Percentiles rank a stretch among this genome's conserved stretches.
phyloP scores from a whole-genome alignment of 768 basidiomycete genomes.

The Tephrocybe sp. region DNA sequence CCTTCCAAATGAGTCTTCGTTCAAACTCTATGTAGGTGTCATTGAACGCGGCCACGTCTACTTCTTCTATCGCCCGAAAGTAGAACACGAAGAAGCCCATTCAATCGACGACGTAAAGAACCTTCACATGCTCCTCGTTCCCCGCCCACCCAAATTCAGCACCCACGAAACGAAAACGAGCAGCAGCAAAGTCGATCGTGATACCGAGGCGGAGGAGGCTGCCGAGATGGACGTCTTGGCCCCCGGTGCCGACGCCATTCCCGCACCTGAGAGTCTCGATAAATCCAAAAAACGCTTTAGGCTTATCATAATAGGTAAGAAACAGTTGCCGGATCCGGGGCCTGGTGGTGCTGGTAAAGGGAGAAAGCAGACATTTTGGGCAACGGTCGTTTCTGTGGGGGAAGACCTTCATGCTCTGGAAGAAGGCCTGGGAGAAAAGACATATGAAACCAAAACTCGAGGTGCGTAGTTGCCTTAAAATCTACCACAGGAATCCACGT shows the following conservation, averaged over 20 bases:
- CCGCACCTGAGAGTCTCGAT: conserved; percentile 31
- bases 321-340: conserved; percentile 50
- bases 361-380: conserved; percentile 53
- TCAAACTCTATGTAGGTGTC: conserved; percentile 31
- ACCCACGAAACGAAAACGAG: conserved; percentile 5
- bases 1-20: background rate
- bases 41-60: conserved; percentile 62
- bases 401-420: conserved; percentile 48
- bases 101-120: conserved; percentile 56
- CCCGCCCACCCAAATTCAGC: conserved; percentile 46
- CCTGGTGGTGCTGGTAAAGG: conserved; percentile 23
- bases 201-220: conserved; percentile 23
- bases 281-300: conserved; percentile 44
- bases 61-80: conserved; percentile 62
- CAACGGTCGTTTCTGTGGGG: conserved; percentile 44
- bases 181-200: conserved; percentile 12
- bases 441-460: conserved; percentile 61
- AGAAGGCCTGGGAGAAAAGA: conserved; percentile 44
- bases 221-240: conserved; percentile 40
- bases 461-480: conserved; percentile 27
- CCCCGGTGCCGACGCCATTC: conserved; percentile 48
- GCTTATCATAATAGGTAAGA: conserved; percentile 55
- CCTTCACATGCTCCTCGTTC: conserved; percentile 60
- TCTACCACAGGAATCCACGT: background rate
- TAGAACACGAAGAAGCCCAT: conserved; percentile 48